A percentile compares a stretch with the other conserved stretches of the same genome.
phyloP scores from a whole-genome alignment of 2,329 filamentous ascomycete genomes.

The Ophioceras dolichostomum region DNA sequence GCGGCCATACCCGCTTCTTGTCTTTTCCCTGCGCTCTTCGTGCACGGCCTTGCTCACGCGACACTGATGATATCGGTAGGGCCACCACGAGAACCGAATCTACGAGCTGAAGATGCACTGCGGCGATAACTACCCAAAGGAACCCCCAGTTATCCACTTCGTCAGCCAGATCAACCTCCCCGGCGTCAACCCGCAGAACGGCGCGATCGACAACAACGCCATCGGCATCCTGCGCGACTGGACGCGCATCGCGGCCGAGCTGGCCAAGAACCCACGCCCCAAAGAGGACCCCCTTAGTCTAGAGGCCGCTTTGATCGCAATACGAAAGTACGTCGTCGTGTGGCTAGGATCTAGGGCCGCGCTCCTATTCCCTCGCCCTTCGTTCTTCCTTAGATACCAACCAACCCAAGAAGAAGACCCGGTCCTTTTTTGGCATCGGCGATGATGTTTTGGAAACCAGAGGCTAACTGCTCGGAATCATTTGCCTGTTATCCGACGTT shows the following conservation, averaged over 20 bases:
- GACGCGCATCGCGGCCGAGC: conserved; percentile 90
- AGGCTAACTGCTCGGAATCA: neutral
- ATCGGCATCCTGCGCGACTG: conserved; percentile 79
- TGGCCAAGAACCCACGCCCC: conserved; percentile 16
- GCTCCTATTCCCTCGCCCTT: neutral
- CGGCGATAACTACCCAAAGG: conserved; percentile 77
- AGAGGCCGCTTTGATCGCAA: conserved; percentile 21
- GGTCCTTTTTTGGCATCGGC: neutral
- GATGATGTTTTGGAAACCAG: neutral
- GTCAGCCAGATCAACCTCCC: conserved; percentile 94
- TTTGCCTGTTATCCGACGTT: neutral
- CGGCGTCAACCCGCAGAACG: conserved; percentile 71
- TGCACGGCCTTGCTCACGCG: conserved; percentile 2
- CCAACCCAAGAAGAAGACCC: neutral
- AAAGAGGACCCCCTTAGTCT: conserved; percentile 21
- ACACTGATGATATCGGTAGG: too few relatives aligned
- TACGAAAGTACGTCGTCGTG: conserved; percentile 15
- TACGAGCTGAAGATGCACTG: conserved; percentile 98
- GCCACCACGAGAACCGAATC: conserved; percentile 92
- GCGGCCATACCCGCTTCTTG: too few relatives aligned
- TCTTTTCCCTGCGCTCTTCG: too few relatives aligned
- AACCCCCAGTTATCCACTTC: conserved; percentile 82
- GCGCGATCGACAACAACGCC: conserved; percentile 73
- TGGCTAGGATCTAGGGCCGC: neutral
- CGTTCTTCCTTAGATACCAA: neutral